phyloP scores from a whole-genome alignment of 106 monocot species.

The Hemerocallis citrina region DNA sequence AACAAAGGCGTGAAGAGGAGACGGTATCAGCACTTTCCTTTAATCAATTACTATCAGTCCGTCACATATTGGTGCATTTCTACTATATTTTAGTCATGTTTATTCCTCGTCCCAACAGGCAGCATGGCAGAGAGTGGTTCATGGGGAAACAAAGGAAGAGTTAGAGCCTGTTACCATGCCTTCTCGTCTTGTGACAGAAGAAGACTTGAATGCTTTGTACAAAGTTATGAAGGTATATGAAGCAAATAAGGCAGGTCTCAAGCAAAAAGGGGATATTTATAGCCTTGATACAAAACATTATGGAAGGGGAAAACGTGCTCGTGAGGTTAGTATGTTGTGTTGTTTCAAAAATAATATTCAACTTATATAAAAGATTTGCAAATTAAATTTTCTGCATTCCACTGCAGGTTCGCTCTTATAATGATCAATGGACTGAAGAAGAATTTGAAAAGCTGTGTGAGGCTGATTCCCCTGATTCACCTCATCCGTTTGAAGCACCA shows the following conservation, averaged over 20 bases:
- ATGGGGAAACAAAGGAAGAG: conserved; percentile 30
- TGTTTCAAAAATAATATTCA: background rate
- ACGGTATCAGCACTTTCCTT: conserved; percentile 36
- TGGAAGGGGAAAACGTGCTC: conserved; percentile 98
- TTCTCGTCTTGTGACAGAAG: conserved; percentile 91
- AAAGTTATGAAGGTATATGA: conserved; percentile 65
- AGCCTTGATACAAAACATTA: conserved; percentile 87
- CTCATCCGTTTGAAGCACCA: conserved; percentile 14
- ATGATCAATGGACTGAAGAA: conserved; percentile 99
- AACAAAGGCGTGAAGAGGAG: conserved; percentile 82
- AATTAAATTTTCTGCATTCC: background rate
- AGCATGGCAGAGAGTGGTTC: conserved; percentile 56
- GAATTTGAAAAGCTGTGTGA: conserved; percentile 99
- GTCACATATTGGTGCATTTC: background rate
- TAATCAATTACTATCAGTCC: background rate
- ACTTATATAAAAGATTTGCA: background rate
- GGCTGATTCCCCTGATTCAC: conserved; percentile 65
- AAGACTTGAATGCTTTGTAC: conserved; percentile 70
- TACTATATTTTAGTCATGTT: conserved; percentile 1
- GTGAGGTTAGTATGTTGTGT: conserved; percentile 57
- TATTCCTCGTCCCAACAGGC: conserved; percentile 28
- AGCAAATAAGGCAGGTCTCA: conserved; percentile 22
- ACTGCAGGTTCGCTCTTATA: conserved; percentile 86
- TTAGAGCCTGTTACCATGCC: conserved; percentile 35
- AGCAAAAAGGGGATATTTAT: conserved; percentile 47